Base-by-base conservation (phyloP, 192 early-diverging fungal species). In the Rhizoclosmatium sp. region DNA sequence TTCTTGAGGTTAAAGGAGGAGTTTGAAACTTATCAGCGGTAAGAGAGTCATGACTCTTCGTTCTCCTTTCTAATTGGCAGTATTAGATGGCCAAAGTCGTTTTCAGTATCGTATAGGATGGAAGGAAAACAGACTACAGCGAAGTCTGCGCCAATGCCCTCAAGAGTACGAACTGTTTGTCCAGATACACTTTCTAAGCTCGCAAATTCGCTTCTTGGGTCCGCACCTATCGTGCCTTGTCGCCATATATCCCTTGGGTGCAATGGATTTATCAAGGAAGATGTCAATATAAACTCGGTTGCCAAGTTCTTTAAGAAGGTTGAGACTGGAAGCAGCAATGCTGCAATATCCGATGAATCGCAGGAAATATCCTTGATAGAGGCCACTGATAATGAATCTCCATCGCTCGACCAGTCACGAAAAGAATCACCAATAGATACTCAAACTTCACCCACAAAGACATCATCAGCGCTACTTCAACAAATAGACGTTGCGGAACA, bases 1-100 rank as follows among this genome's bases (percentile, higher is more conserved):
- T 89, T 81, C 59, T 80, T 79, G 3, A 76, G 91, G 5, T 73
- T 92, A 2, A 58, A 75, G 41, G 82, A 86, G 47, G 88, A 92
- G 46, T 81, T 72, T 72, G 89, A 90, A n/a, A 65, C 79, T 1
- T 58, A 87, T 67, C 39, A 46, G 19, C 54, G 89, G 64, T 91
- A 59, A 58, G 42, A 59, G 51, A 54, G 16, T 54, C 51, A 12
- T 12, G 4, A 47, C 16, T 46, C 46, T 16, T 46, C 9, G 12
- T 19, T 47, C 12, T 47, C n/a, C 9, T 69, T 54, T 31, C 31
- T 31, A 31, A 31, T 31, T 31, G 31, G 31, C 31, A 54, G 1
- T 9, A 3, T 21, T 21, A 72, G 70, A 59, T 72, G 88, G 88
- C 89, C 91, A 49, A 89, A 80, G 42, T 87, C 81, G 2, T 48